Base-by-base conservation (phyloP, 129 eudicot species). In the Arctium minus region DNA sequence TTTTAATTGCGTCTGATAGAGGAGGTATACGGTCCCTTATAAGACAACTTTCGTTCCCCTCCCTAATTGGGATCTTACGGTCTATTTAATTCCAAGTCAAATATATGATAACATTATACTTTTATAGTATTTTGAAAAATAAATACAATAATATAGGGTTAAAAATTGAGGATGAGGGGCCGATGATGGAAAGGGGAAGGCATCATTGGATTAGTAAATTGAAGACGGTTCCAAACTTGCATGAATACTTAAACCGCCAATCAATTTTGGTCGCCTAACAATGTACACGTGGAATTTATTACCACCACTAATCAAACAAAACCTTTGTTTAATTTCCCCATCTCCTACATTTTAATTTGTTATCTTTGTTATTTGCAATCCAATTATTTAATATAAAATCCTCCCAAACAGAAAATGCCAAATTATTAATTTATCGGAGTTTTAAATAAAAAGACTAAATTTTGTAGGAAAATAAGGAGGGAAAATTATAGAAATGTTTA, bases 261-360 rank as follows among this genome's bases (percentile, higher is more conserved):
- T 79, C 80, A 73, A 13, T 73, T 84, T 84, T 84, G 87, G 84
- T 84, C 87, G 87, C 84, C 87, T 84, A 84, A 84, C 80, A 67
- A 40, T 44, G 33, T 74, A 82, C 87, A 84, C 80, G 87, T 84
- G 87, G 84, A 79, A 76, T 65, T 73, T 79, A 44, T 73, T 46
- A 79, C 38, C 5, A 74, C 76, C 84, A 79, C 80, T 33, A 79
- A 44, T 56, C 67, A 78, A 9, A 77, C 72, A 31, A 71, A 71
- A 83, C 37, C 70, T 77, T 37, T 56, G 56, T 60, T 9, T 42
- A 42, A 42, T 69, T 73, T 73, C 71, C 83, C 42, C 72, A 62
- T 73, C 83, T 79, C 84, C 68, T 60, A 60, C 67, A 56, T 60
- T 60, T 60, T 60, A 60, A 60, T 60, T 60, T 60, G 9, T 60